Percentiles rank a stretch among this genome's conserved stretches.
Conservation (phyloP, 2,329 filamentous ascomycete genomes). For the Proliferodiscus dingleyae region DNA sequence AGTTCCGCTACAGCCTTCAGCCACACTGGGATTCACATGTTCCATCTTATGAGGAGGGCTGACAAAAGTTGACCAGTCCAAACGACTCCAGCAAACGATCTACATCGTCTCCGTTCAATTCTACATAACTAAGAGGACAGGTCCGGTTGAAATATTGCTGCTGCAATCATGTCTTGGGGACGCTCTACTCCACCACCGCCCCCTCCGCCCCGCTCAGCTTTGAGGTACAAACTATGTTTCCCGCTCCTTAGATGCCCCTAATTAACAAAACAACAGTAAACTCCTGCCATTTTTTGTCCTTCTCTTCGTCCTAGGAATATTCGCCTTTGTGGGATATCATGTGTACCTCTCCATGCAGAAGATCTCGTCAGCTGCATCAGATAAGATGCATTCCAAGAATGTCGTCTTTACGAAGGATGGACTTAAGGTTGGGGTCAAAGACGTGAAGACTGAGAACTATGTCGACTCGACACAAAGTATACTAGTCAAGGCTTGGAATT, state of each 20-base stretch:
- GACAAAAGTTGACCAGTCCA: background rate
- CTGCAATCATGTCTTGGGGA: constrained; percentile 35
- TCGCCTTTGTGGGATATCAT: constrained; percentile 66
- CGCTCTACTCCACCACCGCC: constrained; percentile 22
- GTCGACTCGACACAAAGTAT: constrained; percentile 68
- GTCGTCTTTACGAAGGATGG: constrained; percentile 73
- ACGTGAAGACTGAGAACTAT: constrained; percentile 64
- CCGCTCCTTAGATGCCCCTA: background rate
- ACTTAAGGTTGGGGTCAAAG: constrained; percentile 64
- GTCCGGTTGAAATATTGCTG: too few relatives aligned
- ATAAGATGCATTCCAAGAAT: constrained; percentile 71
- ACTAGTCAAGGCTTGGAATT: constrained; percentile 62
- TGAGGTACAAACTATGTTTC: constrained; percentile 24
- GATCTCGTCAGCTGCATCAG: constrained; percentile 59
- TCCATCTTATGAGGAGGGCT: background rate
- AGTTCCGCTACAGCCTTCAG: background rate
- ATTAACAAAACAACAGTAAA: constrained; percentile 34
- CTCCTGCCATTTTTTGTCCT: constrained; percentile 64
- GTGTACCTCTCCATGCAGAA: constrained; percentile 64
- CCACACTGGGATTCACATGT: constrained; percentile 1
- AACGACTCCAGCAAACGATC: background rate
- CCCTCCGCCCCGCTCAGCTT: constrained; percentile 30
- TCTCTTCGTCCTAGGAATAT: constrained; percentile 49
- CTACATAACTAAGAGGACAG: too few relatives aligned
- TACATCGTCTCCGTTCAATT: background rate